Base-by-base conservation (phyloP, 345 rosid species). In the Lenwebbia sp. region DNA sequence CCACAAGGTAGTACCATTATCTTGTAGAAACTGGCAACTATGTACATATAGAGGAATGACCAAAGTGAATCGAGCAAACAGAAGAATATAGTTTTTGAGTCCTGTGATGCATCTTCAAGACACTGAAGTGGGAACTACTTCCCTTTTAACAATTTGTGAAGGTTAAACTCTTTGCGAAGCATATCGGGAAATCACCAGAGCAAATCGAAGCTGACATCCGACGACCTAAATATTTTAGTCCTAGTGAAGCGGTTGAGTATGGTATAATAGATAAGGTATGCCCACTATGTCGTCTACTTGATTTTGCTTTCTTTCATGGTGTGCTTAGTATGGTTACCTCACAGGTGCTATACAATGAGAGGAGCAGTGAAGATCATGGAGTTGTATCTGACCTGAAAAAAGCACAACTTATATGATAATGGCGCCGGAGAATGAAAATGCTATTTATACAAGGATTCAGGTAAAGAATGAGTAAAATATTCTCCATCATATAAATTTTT, bases 231-330 rank as follows among this genome's bases (percentile, higher is more conserved):
- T 97, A 96, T 86, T 97, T 93, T 84, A 92, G 89, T 86, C 95
- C 97, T 30, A 87, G 92, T 33, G 97, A 94, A 88, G 97, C 93
- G 41, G 93, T 97, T 91, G 99, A 95, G 91, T 96, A 96, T 76
- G 98, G 98, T 87, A 92, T 96, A 93, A 95, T 96, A 84, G 99
- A 96, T 90, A 95, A 95, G 98, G 99, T 95, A 83, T 87, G 51
- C 22, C 81, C 47, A 37, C 81, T 10, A 12, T 47, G 15, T 4
- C 8, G 85, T 87, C 47, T 37, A 70, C 47, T 70, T 70, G 81
- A 37, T 19, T 70, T 19, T 70, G 26, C 81, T 70, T 37, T 5
- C 22, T 70, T 70, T 70, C 81, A 37, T 70, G 41, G 62, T 53
- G 49, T 53, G 15, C 41, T 54, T 15, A 30, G 56, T 21, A 54